Evolutionary conservation across 2,329 filamentous ascomycete genomes (phyloP), one percentile per base, ranked within the genome.

Genomic region (Fulvia fulva): DNA sequence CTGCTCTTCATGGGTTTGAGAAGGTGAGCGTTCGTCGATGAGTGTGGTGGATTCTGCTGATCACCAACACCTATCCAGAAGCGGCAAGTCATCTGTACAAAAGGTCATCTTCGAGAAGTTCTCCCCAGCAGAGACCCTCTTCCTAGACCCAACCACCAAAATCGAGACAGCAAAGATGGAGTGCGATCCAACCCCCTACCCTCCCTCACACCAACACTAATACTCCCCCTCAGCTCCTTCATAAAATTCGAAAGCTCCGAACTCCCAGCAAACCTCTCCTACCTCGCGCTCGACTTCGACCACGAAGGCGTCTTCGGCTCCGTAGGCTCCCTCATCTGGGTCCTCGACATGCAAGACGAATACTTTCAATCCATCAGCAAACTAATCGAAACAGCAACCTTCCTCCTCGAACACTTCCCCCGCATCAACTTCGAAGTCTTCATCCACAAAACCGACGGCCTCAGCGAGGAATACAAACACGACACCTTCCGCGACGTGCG

Each of bases 231-330:
- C 58, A 97, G 91, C 67, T 97, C 94, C 2, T 97, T 99, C 73
- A 97, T 97, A 91, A 93, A 97, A 72, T 97, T 97, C 67, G 93
- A 97, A 76, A 90, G 97, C 50, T 97, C 92, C 90, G 94, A 99
- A 72, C 92, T 99, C 58, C 94, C 94, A 1, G 92, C 93, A 23
- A 92, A 97, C 75, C 85, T 97, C 64, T 90, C 97, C 76, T 95
- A 96, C 68, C 87, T 95, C 60, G 91, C 94, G 69, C 87, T 90
- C 3, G 88, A 86, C 50, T 96, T 96, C 69, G 92, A 97, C 72
- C 88, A 94, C 62, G 91, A 96, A 67, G 87, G 90, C 69, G 93
- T 97, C 69, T 99, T 99, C 74, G 89, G 91, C 65, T 91, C 93
- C 70, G 90, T 96, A 16, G 94, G 94, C 21, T 92, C 94, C 14